phyloP scores from a whole-genome alignment of 441 rosid genomes.

The Pelargonium fulgidum region DNA sequence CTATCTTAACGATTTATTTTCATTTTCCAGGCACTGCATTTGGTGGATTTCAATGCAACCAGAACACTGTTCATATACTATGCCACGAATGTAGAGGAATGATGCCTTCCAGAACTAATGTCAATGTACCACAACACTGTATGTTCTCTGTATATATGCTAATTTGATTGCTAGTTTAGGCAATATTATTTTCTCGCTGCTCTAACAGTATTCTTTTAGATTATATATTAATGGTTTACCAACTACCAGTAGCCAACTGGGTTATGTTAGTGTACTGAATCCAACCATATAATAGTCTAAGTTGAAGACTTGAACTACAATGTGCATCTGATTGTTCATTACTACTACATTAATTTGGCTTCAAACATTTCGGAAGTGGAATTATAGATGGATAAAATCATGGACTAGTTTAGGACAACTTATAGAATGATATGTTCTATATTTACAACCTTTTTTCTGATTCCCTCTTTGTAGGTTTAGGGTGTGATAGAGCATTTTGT shows the following conservation, averaged over 20 bases:
- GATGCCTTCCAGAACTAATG: constrained; percentile 73
- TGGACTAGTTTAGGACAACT: too few species aligned
- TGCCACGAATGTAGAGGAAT: constrained; percentile 81
- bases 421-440: too few species aligned
- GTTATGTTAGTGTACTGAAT: background rate
- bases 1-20: constrained; percentile 18
- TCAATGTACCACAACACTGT: constrained; percentile 74
- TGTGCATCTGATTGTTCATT: background rate
- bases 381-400: too few species aligned
- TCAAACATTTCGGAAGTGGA: background rate
- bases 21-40: constrained; percentile 37
- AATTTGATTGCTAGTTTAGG: background rate
- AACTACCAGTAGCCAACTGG: constrained; percentile 1
- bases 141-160: constrained; percentile 24
- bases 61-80: constrained; percentile 54
- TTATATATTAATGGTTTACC: background rate
- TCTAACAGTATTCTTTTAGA: background rate
- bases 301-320: background rate
- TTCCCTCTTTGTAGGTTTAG: too few species aligned
- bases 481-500: constrained; percentile 54
- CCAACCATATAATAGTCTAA: background rate
- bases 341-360: background rate
- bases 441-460: too few species aligned
- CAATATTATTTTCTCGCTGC: background rate
- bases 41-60: constrained; percentile 61